phyloP scores from a whole-genome alignment of 2,329 filamentous ascomycete species.

The Fusarium sulawesiense region DNA sequence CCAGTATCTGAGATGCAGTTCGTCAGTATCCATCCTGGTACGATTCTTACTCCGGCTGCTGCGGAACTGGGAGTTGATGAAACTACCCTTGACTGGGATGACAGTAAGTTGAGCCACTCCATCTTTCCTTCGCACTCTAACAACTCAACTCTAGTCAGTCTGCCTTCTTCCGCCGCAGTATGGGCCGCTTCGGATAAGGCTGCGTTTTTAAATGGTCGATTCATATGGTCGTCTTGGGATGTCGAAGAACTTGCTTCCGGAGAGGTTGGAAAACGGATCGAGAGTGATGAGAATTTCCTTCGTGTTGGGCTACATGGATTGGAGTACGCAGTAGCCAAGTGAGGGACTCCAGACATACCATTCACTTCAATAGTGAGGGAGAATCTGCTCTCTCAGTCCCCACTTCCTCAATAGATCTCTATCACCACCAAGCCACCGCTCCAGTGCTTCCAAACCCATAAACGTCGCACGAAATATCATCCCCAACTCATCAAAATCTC shows the following conservation, averaged over 20 bases:
- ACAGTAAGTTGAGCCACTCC: neutral
- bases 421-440: slow-evolving; percentile 3
- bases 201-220: neutral
- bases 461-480: neutral
- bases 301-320: slow-evolving; percentile 1
- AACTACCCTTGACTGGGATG: neutral
- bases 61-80: neutral
- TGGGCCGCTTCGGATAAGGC: slow-evolving; percentile 8
- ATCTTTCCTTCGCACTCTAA: fast-evolving
- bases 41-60: neutral
- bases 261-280: neutral
- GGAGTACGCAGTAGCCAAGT: neutral
- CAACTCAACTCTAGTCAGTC: neutral
- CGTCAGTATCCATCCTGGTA: neutral
- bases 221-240: slow-evolving; percentile 9
- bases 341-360: fast-evolving
- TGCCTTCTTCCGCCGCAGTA: neutral
- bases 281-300: neutral
- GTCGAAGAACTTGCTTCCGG: slow-evolving; percentile 10
- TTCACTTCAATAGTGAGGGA: neutral
- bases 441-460: neutral
- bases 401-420: neutral
- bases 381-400: neutral
- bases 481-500: slow-evolving; percentile 3
- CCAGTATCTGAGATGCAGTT: neutral